A percentile compares a stretch with the other conserved stretches of the same genome.
These are phyloP conservation scores for Limnanthes douglasii DNA, from an alignment of 345 rosid genomes.

Conservation along the genomic window DNA sequence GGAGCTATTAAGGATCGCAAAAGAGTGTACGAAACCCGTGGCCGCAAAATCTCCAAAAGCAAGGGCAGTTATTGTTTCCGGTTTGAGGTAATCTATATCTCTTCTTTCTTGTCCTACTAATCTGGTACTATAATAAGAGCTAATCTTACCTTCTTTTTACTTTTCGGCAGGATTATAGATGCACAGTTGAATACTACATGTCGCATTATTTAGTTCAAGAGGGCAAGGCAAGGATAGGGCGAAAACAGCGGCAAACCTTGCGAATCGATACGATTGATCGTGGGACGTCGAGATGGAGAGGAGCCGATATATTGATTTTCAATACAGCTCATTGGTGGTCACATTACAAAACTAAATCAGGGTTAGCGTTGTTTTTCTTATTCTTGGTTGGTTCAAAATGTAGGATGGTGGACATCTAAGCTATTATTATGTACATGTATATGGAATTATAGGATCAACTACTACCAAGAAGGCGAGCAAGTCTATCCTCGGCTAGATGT, in stretches of 20 bases:
- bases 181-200: slow-evolving; percentile 77
- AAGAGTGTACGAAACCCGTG: slow-evolving; percentile 69
- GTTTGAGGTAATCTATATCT: slow-evolving; percentile 52
- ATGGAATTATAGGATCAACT: slow-evolving; percentile 49
- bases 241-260: slow-evolving; percentile 53
- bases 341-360: slow-evolving; percentile 85
- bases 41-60: slow-evolving; percentile 72
- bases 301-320: slow-evolving; percentile 78
- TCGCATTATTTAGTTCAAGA: slow-evolving; percentile 83
- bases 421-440: too few relatives aligned
- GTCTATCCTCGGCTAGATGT: slow-evolving; percentile 68
- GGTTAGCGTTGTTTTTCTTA: slow-evolving; percentile 29
- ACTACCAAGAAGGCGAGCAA: slow-evolving; percentile 72
- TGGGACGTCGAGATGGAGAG: slow-evolving; percentile 86
- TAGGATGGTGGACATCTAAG: too few relatives aligned
- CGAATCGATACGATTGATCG: slow-evolving; percentile 78
- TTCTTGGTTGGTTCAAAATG: not conserved
- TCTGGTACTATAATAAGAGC: too few relatives aligned
- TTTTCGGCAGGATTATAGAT: slow-evolving; percentile 56
- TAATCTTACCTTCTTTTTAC: not conserved
- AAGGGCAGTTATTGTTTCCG: slow-evolving; percentile 81
- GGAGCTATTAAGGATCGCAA: slow-evolving; percentile 59
- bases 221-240: slow-evolving; percentile 64
- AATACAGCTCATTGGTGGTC: slow-evolving; percentile 99
- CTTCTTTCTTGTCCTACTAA: too few relatives aligned